Evolutionary conservation across 23 red algal genomes (phyloP), one percentile per base, ranked within the genome.

Genomic region (Cyanidioschyzon merolae): DNA sequence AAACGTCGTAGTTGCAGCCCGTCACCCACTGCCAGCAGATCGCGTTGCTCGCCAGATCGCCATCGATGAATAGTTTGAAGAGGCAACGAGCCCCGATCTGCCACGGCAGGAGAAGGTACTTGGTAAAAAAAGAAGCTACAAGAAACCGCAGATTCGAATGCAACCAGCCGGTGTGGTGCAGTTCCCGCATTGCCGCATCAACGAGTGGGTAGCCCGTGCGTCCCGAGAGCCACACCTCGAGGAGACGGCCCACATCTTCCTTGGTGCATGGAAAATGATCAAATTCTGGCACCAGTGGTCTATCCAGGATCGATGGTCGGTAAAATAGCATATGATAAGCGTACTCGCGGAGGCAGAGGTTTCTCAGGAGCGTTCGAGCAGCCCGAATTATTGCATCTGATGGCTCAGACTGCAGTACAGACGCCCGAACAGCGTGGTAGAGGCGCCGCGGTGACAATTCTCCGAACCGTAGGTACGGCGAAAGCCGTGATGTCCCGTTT

Each of bases 111-210:
- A 90, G 86, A 39, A 91, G 75, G 74, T 90, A 90, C 58, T 89
- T 90, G 83, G 78, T 83, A 25, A 97, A 84, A 75, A 97, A 97
- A 26, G 88, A 86, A 32, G 88, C 93, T 2, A 84, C 67, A 21
- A 97, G 88, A 58, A 89, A 90, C 21, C 93, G 84, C 57, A 97
- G 85, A 0, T 76, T 76, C 74, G 90, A 87, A 79, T 97, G 93
- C 39, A 97, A 57, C 93, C 93, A 97, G 18, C 93, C 93, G 31
- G 87, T 90, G 3, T 58, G 41, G 0, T 71, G 39, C 27, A 97
- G 76, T 80, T 97, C 86, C 7, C 93, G 84, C 85, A 97, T 97
- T 16, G 93, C 93, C 25, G 93, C 93, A 67, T 97, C 93, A n/a
- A 97, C 86, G 50, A 97, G 84, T 26, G 93, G 93, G 83, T 89